phyloP scores from a whole-genome alignment of 2,329 filamentous ascomycete genomes.

The Pseudophaeomoniella oleicola region DNA sequence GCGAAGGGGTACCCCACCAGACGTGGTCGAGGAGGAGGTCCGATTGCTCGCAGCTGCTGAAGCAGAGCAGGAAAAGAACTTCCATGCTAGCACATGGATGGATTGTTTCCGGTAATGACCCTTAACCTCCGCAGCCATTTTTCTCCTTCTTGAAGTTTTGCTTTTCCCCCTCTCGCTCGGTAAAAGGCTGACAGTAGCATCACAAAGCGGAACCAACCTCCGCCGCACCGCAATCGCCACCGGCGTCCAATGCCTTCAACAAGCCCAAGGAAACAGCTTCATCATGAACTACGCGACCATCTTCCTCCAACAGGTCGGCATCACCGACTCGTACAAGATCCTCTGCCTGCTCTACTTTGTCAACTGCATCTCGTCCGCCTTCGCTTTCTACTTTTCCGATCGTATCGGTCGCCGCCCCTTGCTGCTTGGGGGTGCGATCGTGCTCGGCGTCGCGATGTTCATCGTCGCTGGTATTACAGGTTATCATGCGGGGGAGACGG shows the following conservation, averaged over 20 bases:
- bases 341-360: background rate
- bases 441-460: background rate
- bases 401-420: background rate
- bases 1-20: constrained; percentile 1
- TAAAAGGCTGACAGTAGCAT: too few relatives aligned
- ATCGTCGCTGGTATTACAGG: background rate
- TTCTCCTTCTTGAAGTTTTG: too few relatives aligned
- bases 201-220: constrained; percentile 2
- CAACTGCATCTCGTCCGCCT: background rate
- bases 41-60: constrained; percentile 1
- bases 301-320: constrained; percentile 1
- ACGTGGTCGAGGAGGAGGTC: constrained; percentile 1
- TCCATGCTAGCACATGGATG: constrained; percentile 1
- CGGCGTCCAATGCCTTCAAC: constrained; percentile 3
- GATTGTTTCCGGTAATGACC: constrained; percentile 5
- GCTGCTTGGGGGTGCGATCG: constrained; percentile 1
- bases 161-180: too few relatives aligned
- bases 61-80: constrained; percentile 2
- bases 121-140: too few relatives aligned
- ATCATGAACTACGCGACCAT: constrained; percentile 1
- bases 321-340: background rate
- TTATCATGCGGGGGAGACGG: background rate
- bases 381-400: constrained; percentile 2
- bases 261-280: constrained; percentile 2
- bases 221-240: constrained; percentile 3